Percentiles rank a stretch among this genome's conserved stretches.
phyloP scores from a whole-genome alignment of 2,329 filamentous ascomycete species.

The Colletotrichum tamarilloi region DNA sequence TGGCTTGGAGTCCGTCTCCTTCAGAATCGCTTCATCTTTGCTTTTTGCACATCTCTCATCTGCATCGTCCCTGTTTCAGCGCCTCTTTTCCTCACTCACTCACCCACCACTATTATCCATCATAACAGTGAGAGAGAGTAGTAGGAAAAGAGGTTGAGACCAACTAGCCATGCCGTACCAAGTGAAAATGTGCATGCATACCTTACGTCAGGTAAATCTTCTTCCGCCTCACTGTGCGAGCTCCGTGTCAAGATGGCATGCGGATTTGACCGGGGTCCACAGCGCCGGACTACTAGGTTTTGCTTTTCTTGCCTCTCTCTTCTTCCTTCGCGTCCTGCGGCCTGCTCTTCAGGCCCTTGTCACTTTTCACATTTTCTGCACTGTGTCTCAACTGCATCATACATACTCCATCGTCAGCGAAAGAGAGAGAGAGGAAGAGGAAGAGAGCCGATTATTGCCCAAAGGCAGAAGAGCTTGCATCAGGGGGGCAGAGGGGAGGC shows the following conservation, averaged over 20 bases:
- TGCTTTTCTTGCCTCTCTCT: slow-evolving; percentile 15
- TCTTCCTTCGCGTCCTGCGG: not conserved
- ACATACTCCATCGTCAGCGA: not conserved
- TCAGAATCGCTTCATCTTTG: slow-evolving; percentile 15
- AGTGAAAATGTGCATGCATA: slow-evolving; percentile 27
- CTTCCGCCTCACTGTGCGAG: slow-evolving; percentile 7
- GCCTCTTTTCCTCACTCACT: slow-evolving; percentile 18
- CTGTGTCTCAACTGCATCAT: slow-evolving; percentile 26
- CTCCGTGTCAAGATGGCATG: not conserved
- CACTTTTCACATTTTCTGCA: slow-evolving; percentile 21
- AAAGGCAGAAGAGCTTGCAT: slow-evolving; percentile 5
- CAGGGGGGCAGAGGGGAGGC: not conserved
- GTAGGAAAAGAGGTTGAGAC: not conserved
- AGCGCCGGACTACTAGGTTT: slow-evolving; percentile 6
- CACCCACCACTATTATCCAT: no score
- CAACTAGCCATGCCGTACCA: slow-evolving; percentile 21
- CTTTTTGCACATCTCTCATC: slow-evolving; percentile 35
- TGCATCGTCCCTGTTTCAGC: slow-evolving; percentile 35
- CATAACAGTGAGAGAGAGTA: not conserved
- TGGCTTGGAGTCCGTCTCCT: slow-evolving; percentile 25
- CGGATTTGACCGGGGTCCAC: slow-evolving; percentile 13
- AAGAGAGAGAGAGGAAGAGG: not conserved
- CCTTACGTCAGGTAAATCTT: slow-evolving; percentile 22
- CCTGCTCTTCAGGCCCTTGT: slow-evolving; percentile 20
- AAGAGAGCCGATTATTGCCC: slow-evolving; percentile 23